Percentiles rank a stretch among this genome's conserved stretches.
phyloP scores from a whole-genome alignment of 2,329 filamentous ascomycete species.

The Hymenoscyphus scutula region DNA sequence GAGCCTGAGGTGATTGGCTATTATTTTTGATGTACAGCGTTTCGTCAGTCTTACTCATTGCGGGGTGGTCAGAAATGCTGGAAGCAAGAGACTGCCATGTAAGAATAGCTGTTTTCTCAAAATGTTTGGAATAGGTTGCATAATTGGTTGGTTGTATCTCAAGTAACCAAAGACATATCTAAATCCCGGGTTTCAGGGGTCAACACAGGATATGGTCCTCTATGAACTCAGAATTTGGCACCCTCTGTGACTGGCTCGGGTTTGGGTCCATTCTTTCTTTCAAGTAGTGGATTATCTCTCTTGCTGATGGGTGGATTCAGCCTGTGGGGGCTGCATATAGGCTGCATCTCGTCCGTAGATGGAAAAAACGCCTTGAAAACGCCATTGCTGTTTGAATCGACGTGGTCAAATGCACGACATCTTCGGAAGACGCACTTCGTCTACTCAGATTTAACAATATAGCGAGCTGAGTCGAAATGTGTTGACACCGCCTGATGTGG shows the following conservation, averaged over 20 bases:
- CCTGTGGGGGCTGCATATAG: slow-evolving; percentile 14
- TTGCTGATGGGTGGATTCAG: slow-evolving; percentile 12
- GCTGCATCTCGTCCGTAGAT: slow-evolving; percentile 8
- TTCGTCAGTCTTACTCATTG: neutral
- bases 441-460: slow-evolving; percentile 11
- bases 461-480: neutral
- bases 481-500: neutral
- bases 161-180: neutral
- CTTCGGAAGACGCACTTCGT: slow-evolving; percentile 14
- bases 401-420: slow-evolving; percentile 9
- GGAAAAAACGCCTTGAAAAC: slow-evolving; percentile 10
- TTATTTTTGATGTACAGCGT: no score
- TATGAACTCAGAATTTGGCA: neutral
- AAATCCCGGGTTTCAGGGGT: neutral
- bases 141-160: neutral
- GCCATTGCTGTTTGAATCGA: slow-evolving; percentile 9
- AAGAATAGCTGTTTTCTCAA: neutral
- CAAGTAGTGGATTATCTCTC: slow-evolving; percentile 11
- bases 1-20: neutral
- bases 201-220: slow-evolving; percentile 5
- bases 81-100: neutral
- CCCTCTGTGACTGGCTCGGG: neutral
- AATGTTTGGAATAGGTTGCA: neutral
- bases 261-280: neutral
- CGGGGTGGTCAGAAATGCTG: neutral